Evolutionary conservation across 345 rosid genomes (phyloP).

Genomic region (Citropsis articulata): DNA sequence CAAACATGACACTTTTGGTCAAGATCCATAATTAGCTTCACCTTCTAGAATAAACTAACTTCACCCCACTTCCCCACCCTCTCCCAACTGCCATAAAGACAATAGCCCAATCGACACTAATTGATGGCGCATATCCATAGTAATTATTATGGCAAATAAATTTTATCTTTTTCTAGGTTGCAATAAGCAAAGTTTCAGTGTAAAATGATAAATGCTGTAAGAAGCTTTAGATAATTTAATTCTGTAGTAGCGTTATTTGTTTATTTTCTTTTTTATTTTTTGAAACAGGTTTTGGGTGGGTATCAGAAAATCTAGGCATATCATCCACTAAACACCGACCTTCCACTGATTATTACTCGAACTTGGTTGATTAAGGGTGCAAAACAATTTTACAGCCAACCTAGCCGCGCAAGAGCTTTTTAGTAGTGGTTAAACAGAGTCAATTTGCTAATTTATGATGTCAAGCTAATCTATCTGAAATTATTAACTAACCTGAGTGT

Average conservation of each 20-base stretch:
- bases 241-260: too few relatives aligned
- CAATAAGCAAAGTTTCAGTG: not conserved
- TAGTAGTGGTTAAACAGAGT: not conserved
- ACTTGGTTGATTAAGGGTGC: too few relatives aligned
- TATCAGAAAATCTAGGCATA: too few relatives aligned
- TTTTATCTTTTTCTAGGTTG: not conserved
- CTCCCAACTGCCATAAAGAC: conserved; percentile 38
- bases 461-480: conserved; percentile 1
- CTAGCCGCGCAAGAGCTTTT: too few relatives aligned
- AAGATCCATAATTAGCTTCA: conserved; percentile 43
- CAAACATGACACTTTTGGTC: conserved; percentile 31
- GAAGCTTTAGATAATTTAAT: not conserved
- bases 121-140: not conserved
- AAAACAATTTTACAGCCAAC: too few relatives aligned
- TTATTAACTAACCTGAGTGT: conserved; percentile 66
- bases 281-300: too few relatives aligned
- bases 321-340: too few relatives aligned
- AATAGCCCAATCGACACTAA: conserved; percentile 13
- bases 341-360: too few relatives aligned
- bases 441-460: not conserved
- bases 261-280: too few relatives aligned
- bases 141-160: not conserved
- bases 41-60: conserved; percentile 24
- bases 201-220: not conserved
- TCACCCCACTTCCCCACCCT: conserved; percentile 37